Percentiles rank a stretch among this genome's conserved stretches.
Evolutionary conservation across 306 rosid species (phyloP).

Genomic region (Pterocarpus macrocarpus): DNA sequence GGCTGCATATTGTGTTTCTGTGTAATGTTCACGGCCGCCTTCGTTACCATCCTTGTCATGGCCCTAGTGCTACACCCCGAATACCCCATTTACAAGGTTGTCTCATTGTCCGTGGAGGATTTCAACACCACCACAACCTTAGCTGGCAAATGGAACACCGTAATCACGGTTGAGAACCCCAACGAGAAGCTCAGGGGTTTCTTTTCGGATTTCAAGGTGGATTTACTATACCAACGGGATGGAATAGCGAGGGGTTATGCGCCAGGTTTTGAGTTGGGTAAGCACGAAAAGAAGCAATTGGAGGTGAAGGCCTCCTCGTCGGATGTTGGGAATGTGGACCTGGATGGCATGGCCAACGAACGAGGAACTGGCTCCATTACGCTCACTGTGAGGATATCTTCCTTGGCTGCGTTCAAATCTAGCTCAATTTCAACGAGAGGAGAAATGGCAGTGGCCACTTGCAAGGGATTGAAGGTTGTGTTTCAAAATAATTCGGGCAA

Average conservation of each 20-base stretch:
- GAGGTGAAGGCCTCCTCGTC: slow-evolving; percentile 11
- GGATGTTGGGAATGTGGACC: not conserved
- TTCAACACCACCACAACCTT: slow-evolving; percentile 46
- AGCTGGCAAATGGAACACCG: slow-evolving; percentile 56
- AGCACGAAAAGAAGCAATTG: not conserved
- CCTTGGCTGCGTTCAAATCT: slow-evolving; percentile 29
- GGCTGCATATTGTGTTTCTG: slow-evolving; percentile 40
- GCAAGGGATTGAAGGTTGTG: slow-evolving; percentile 56
- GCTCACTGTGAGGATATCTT: slow-evolving; percentile 38
- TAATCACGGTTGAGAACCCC: slow-evolving; percentile 45
- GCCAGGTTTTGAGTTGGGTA: slow-evolving; percentile 44
- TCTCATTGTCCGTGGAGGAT: slow-evolving; percentile 43
- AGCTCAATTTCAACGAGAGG: slow-evolving; percentile 13
- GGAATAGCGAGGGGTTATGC: slow-evolving; percentile 11
- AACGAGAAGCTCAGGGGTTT: slow-evolving; percentile 20
- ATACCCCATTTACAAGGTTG: slow-evolving; percentile 45
- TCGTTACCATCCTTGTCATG: slow-evolving; percentile 13
- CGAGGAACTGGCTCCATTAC: not conserved
- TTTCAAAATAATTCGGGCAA: slow-evolving; percentile 28
- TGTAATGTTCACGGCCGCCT: not conserved
- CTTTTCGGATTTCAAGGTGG: slow-evolving; percentile 32
- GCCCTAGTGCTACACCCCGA: slow-evolving; percentile 50
- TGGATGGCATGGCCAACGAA: slow-evolving; percentile 1
- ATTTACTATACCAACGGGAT: slow-evolving; percentile 23
- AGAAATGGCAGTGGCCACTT: slow-evolving; percentile 33